phyloP scores from a whole-genome alignment of 257 asterid species.

The Euphrasia confusa region DNA sequence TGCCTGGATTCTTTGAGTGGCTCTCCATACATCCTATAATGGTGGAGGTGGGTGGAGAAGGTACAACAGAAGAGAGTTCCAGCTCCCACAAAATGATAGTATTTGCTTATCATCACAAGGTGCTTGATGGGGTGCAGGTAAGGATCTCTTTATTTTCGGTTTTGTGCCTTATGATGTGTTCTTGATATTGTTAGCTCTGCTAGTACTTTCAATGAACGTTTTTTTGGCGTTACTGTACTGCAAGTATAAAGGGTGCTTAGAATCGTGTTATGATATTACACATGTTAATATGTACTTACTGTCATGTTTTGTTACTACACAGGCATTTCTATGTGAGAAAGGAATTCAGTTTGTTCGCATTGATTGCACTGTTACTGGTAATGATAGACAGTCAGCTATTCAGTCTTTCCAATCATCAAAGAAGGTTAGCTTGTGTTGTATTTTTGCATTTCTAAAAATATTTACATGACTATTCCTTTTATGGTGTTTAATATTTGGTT shows the following conservation, averaged over 20 bases:
- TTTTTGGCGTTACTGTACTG: background rate
- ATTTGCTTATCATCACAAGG: slow-evolving; percentile 94
- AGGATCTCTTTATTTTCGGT: slow-evolving; percentile 15
- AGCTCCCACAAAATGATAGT: slow-evolving; percentile 88
- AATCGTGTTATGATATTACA: slow-evolving; percentile 3
- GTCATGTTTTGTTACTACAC: slow-evolving; percentile 22
- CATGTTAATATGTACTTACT: slow-evolving; percentile 3
- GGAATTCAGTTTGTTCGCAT: slow-evolving; percentile 70
- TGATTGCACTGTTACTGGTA: slow-evolving; percentile 57
- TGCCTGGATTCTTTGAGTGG: slow-evolving; percentile 94
- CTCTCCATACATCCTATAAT: slow-evolving; percentile 82
- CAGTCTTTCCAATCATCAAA: slow-evolving; percentile 69
- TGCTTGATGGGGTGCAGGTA: slow-evolving; percentile 94
- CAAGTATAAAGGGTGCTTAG: background rate
- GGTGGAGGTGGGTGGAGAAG: slow-evolving; percentile 56
- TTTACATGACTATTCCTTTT: slow-evolving; percentile 2
- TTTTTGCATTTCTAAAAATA: background rate
- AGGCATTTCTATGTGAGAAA: slow-evolving; percentile 79
- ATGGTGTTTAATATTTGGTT: slow-evolving; percentile 5
- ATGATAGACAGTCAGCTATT: slow-evolving; percentile 69
- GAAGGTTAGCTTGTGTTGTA: slow-evolving; percentile 40
- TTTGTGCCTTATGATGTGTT: background rate
- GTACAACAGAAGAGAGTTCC: slow-evolving; percentile 42
- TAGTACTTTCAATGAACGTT: background rate
- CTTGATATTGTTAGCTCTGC: background rate